Base-by-base conservation (phyloP, 2,329 filamentous ascomycete species). In the Scedosporium apiospermum region DNA sequence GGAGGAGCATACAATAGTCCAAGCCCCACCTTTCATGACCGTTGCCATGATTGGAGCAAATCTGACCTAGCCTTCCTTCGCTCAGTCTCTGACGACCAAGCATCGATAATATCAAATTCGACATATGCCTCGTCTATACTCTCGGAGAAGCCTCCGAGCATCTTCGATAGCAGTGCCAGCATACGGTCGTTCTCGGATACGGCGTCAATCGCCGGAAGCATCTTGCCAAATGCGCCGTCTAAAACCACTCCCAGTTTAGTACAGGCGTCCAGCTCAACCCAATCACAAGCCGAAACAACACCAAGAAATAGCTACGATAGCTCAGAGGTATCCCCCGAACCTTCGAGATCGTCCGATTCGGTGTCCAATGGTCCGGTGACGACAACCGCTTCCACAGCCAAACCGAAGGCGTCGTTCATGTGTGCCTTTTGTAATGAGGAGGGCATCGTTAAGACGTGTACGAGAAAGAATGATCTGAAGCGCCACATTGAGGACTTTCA, bases 401-500 rank as follows among this genome's bases (percentile, higher is more conserved):
- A 76, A 63, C 74, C 75, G 58, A 76, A 75, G 61, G 71, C 73
- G 10, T 71, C 73, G 5, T 72, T 78, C 65, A 74, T 74, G 63
- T 74, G 71, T 63, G 70, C 71, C 9, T 78, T 79, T 62, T 80
- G 77, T 66, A 71, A 72, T 44, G 77, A 79, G 65, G 73, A 73
- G 62, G 69, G 70, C 53, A 76, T 78, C 60, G 66, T 72, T 60
- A 75, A 77, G 66, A 76, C 76, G 3, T 78, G 76, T 64, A 77
- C 76, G 5, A 75, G 78, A 12, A 78, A 79, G 65, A 78, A 79
- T 64, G 78, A 80, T 63, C 69, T 80, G 58, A 80, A 80, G 66
- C 75, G 78, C 12, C 78, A 80, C 61, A 78, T 80, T 41, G 76
- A 79, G 62, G 74, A 78, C 64, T 79, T 79, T 60, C 78, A 80